These are phyloP conservation scores for Phaeolepiota aurea DNA, from an alignment of 768 basidiomycete genomes.

Conservation along the genomic window DNA sequence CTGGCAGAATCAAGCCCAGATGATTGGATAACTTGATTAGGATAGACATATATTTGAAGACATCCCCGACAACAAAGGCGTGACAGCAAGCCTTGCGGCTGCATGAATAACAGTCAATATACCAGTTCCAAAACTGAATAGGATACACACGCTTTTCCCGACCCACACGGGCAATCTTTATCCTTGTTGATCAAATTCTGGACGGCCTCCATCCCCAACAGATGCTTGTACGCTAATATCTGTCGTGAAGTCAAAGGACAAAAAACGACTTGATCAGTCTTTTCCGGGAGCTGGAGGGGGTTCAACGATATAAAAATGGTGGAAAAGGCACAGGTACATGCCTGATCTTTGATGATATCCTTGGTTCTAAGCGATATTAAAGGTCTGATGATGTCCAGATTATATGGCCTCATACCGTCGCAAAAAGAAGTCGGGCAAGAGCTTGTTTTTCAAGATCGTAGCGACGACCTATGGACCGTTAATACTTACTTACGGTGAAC, in stretches of 20 bases:
- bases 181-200: conserved; percentile 68
- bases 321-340: conserved; percentile 12
- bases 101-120: not conserved
- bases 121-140: not conserved
- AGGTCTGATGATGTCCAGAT: conserved; percentile 8
- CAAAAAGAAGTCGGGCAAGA: conserved; percentile 80
- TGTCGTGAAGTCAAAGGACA: conserved; percentile 78
- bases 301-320: conserved; percentile 1
- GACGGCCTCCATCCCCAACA: conserved; percentile 57
- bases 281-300: conserved; percentile 67
- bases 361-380: conserved; percentile 49
- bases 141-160: conserved; percentile 38
- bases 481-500: not conserved
- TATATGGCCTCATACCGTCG: conserved; percentile 41
- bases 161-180: conserved; percentile 67
- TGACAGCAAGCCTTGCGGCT: conserved; percentile 38
- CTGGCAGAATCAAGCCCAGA: conserved; percentile 76
- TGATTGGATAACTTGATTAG: conserved; percentile 88
- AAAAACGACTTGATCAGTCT: conserved; percentile 88
- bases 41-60: conserved; percentile 76
- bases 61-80: conserved; percentile 44
- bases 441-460: conserved; percentile 45
- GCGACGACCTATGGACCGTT: conserved; percentile 43
- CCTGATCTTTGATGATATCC: conserved; percentile 65
- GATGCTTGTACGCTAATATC: conserved; percentile 61